These are phyloP conservation scores for Colletotrichum agaves DNA, from an alignment of 2,329 filamentous ascomycete species.

Conservation along the genomic window DNA sequence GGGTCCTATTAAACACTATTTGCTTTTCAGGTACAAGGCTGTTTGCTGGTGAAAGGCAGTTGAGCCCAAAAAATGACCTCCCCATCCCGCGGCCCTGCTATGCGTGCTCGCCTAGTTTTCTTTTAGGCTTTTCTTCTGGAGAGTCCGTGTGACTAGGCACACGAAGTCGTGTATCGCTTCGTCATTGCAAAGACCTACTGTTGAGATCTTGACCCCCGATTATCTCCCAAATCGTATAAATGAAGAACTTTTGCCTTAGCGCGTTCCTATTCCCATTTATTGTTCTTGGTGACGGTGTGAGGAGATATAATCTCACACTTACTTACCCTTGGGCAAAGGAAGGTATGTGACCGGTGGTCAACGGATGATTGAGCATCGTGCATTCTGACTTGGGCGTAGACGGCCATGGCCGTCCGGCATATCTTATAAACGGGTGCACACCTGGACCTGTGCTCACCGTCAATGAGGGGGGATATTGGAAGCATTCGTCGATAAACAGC, in stretches of 20 bases:
- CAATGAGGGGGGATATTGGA: slow-evolving; percentile 15
- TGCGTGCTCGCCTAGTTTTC: no score
- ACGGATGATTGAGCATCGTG: neutral
- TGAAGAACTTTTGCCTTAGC: neutral
- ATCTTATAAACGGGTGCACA: slow-evolving; percentile 21
- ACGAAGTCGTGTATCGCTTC: no score
- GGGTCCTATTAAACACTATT: no score
- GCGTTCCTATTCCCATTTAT: neutral
- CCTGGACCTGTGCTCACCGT: slow-evolving; percentile 18
- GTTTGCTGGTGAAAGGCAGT: no score
- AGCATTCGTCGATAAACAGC: slow-evolving; percentile 28
- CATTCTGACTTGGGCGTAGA: neutral
- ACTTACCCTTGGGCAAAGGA: slow-evolving; percentile 20
- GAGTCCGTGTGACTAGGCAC: no score
- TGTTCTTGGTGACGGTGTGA: neutral
- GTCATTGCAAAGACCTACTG: no score
- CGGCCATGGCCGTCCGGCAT: slow-evolving; percentile 21
- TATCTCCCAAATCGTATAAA: neutral
- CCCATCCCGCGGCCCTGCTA: no score
- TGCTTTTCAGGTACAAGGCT: no score
- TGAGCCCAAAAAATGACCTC: no score
- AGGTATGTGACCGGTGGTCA: neutral
- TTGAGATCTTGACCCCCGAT: no score
- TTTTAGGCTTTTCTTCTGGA: no score
- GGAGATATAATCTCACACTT: slow-evolving; percentile 20